A percentile compares a stretch with the other conserved stretches of the same genome.
These are phyloP conservation scores for Boletus rufocinnamomeus DNA, from an alignment of 768 basidiomycete species.

Conservation along the genomic window DNA sequence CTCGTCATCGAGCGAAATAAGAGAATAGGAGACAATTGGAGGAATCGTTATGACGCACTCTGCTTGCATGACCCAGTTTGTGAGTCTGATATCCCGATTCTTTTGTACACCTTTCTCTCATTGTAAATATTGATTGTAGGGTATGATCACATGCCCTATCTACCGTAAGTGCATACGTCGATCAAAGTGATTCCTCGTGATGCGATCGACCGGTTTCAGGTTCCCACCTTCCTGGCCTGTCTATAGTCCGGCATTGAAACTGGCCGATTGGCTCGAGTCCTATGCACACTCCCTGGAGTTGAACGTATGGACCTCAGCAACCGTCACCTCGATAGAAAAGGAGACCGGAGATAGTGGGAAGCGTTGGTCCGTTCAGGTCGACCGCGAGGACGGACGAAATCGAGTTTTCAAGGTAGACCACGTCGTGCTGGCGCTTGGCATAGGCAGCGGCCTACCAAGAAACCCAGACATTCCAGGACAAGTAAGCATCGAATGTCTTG, in stretches of 20 bases:
- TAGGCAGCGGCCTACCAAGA: constrained; percentile 46
- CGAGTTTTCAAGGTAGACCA: constrained; percentile 48
- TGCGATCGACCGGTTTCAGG: constrained; percentile 28
- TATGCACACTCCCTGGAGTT: constrained; percentile 63
- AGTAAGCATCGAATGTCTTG: constrained; percentile 28
- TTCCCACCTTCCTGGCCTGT: constrained; percentile 64
- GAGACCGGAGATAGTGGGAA: constrained; percentile 35
- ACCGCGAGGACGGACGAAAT: constrained; percentile 36
- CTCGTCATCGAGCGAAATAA: constrained; percentile 30
- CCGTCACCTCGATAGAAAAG: constrained; percentile 28
- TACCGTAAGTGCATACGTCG: constrained; percentile 45
- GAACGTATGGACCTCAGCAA: constrained; percentile 62
- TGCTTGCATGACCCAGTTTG: constrained; percentile 38
- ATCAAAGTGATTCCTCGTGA: neutral
- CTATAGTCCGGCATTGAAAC: constrained; percentile 53
- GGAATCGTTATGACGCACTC: constrained; percentile 29
- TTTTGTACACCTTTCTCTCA: neutral
- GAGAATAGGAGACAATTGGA: constrained; percentile 36
- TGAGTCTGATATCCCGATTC: constrained; percentile 12
- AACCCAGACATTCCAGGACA: constrained; percentile 47
- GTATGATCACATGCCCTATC: constrained; percentile 53
- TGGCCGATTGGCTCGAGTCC: constrained; percentile 68
- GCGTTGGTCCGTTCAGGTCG: constrained; percentile 47
- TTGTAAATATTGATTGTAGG: constrained; percentile 24
- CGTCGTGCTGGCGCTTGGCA: constrained; percentile 51